phyloP scores from a whole-genome alignment of 2,329 filamentous ascomycete genomes.

The Hymenoscyphus fructigenus region DNA sequence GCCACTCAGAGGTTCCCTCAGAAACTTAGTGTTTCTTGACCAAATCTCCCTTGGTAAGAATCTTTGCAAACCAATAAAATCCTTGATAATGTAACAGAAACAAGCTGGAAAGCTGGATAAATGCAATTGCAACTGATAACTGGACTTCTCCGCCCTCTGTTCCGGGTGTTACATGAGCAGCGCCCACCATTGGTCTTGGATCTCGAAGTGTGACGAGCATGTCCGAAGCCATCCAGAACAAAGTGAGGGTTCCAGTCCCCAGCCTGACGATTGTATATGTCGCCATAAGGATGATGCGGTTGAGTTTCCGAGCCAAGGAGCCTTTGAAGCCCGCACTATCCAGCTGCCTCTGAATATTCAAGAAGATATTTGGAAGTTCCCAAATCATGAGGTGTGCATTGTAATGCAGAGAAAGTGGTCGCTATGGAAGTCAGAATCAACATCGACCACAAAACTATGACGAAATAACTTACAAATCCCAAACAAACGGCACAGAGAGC shows the following conservation, averaged over 20 bases:
- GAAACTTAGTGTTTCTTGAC: not conserved
- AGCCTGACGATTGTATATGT: slow-evolving; percentile 13
- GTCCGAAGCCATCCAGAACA: slow-evolving; percentile 7
- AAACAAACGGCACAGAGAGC: slow-evolving; percentile 11
- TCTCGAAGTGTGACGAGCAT: slow-evolving; percentile 8
- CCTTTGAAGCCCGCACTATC: slow-evolving; percentile 3
- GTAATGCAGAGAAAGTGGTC: slow-evolving; percentile 14
- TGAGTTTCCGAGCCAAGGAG: slow-evolving; percentile 3
- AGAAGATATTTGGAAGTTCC: slow-evolving; percentile 18
- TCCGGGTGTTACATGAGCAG: too few species aligned
- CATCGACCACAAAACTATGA: not conserved
- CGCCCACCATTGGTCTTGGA: not conserved
- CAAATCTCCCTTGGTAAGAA: slow-evolving; percentile 13
- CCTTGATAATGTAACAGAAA: slow-evolving; percentile 11
- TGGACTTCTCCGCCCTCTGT: not conserved
- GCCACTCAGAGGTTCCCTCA: too few species aligned
- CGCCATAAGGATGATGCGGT: slow-evolving; percentile 9
- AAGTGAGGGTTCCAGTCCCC: slow-evolving; percentile 1
- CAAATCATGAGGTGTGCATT: slow-evolving; percentile 12
- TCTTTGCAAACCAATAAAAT: slow-evolving; percentile 17
- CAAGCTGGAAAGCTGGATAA: slow-evolving; percentile 9
- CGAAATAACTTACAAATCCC: slow-evolving; percentile 12
- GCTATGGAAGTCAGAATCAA: slow-evolving; percentile 8
- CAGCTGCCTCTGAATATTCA: slow-evolving; percentile 14
- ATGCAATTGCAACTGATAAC: not conserved